Evolutionary conservation across 352 stramenopile species (phyloP), one percentile per base, ranked within the genome.

Genomic region (Globisporangium recalcitrans): DNA sequence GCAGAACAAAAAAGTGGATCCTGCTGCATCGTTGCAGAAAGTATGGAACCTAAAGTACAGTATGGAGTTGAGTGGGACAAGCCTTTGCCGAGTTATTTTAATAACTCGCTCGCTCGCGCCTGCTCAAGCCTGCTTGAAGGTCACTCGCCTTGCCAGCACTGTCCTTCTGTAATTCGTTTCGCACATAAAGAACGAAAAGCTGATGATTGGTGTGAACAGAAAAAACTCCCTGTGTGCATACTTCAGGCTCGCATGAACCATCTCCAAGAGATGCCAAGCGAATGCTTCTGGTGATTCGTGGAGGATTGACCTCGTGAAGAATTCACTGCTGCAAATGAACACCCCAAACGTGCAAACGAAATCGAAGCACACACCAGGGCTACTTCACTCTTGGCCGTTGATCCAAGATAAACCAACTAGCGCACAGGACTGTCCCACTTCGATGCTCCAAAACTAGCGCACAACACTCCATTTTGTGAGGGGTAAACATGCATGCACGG

Each of bases 41-140:
- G n/a, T n/a, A 44, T 44, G 36, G 36, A 44, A 44, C 36, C 36
- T 14, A 19, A 44, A 13, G 13, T 53, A 36, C 47, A 19, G 47
- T 36, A 36, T 26, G 24, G 9, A 53, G 24, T 53, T 53, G 47
- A 53, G 26, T 53, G 47, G 36, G 47, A 53, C 47, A 53, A 53
- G 47, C 22, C 44, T 49, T 22, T 10, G 13, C 13, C 36, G 16
- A 14, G 4, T 14, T 44, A 44, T 44, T 44, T 44, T 44, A 44
- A 44, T 44, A 44, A 44, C 13, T 32, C 24, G 11, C 21, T 52
- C 10, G 7, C 11, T 22, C 44, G 46, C 46, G 46, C 16, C 46
- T 24, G 46, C 26, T 52, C 46, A 51, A 9, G 46, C 46, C 16
- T 44, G 13, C 36, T 44, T 44, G 36, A 44, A 44, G 36, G n/a